phyloP scores from a whole-genome alignment of 192 early-diverging fungal genomes.

The Coemansia sp. region DNA sequence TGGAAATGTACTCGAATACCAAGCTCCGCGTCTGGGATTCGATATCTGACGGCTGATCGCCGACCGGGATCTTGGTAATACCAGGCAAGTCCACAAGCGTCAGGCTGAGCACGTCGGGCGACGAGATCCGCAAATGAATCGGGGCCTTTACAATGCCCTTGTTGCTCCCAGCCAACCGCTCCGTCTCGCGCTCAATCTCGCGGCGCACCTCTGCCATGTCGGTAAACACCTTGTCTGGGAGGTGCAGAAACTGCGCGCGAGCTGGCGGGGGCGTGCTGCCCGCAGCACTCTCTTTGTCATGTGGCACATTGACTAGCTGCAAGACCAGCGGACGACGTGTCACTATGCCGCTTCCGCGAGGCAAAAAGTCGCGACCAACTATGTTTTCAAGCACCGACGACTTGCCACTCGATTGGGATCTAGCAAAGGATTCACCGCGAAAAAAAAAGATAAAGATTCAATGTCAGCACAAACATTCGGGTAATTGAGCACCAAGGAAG shows the following conservation, averaged over 20 bases:
- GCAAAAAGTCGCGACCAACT: slow-evolving; percentile 97
- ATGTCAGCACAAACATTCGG: not conserved
- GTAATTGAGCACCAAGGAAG: not conserved
- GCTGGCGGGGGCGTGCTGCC: slow-evolving; percentile 6
- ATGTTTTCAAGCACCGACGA: slow-evolving; percentile 98
- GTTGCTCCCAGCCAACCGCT: slow-evolving; percentile 75
- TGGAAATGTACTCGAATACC: slow-evolving; percentile 78
- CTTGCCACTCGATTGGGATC: slow-evolving; percentile 91
- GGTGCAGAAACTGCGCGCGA: slow-evolving; percentile 75
- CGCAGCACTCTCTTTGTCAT: not conserved
- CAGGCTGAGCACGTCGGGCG: slow-evolving; percentile 75
- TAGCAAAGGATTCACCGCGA: slow-evolving; percentile 11
- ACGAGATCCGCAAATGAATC: slow-evolving; percentile 78
- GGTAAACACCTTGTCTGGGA: slow-evolving; percentile 74
- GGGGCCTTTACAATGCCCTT: slow-evolving; percentile 79
- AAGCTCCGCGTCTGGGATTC: slow-evolving; percentile 78
- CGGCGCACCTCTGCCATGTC: slow-evolving; percentile 77
- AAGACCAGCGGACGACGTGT: slow-evolving; percentile 82
- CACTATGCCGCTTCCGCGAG: slow-evolving; percentile 87
- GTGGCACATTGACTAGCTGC: slow-evolving; percentile 70
- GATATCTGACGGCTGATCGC: slow-evolving; percentile 84
- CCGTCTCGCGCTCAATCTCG: slow-evolving; percentile 83
- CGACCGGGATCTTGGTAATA: slow-evolving; percentile 75
- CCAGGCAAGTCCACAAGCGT: slow-evolving; percentile 87
- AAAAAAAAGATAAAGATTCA: not conserved